Conservation (phyloP, 768 basidiomycete genomes). For the Amanita jacksonii region DNA sequence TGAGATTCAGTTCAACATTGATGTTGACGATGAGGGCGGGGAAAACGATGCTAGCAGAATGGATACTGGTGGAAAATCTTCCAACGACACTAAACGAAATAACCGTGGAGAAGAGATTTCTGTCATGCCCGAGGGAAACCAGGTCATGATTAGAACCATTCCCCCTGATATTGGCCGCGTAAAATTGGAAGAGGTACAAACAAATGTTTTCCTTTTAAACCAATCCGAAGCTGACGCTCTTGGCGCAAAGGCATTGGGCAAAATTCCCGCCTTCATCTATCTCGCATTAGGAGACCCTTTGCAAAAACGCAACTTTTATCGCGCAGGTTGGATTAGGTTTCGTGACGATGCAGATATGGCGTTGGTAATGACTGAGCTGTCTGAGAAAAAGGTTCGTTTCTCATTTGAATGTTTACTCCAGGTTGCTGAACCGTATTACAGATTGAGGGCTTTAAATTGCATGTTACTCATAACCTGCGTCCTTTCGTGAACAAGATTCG, state of each 20-base stretch:
- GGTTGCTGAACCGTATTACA: constrained; percentile 22
- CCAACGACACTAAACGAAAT: constrained; percentile 33
- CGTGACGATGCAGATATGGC: constrained; percentile 78
- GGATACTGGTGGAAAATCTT: constrained; percentile 50
- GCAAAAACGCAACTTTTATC: constrained; percentile 89
- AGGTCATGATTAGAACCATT: constrained; percentile 92
- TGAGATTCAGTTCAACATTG: constrained; percentile 67
- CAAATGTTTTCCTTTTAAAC: constrained; percentile 10
- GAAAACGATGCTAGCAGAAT: constrained; percentile 47
- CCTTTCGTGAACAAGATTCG: constrained; percentile 74
- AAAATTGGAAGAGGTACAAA: constrained; percentile 78
- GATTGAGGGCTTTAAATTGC: constrained; percentile 94
- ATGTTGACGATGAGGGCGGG: constrained; percentile 60
- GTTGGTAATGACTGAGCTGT: constrained; percentile 57
- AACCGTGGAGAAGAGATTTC: constrained; percentile 67
- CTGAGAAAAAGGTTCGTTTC: constrained; percentile 70
- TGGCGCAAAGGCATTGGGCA: constrained; percentile 57
- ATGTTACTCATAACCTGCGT: constrained; percentile 73
- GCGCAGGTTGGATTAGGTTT: constrained; percentile 91
- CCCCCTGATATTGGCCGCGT: constrained; percentile 86
- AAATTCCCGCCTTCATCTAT: constrained; percentile 76
- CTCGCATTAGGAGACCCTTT: constrained; percentile 87
- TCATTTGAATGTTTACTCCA: neutral
- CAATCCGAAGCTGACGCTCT: constrained; percentile 8
- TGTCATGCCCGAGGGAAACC: constrained; percentile 69